These are phyloP conservation scores for Thozetella sp. DNA, from an alignment of 495 filamentous ascomycete species.

Conservation along the genomic window DNA sequence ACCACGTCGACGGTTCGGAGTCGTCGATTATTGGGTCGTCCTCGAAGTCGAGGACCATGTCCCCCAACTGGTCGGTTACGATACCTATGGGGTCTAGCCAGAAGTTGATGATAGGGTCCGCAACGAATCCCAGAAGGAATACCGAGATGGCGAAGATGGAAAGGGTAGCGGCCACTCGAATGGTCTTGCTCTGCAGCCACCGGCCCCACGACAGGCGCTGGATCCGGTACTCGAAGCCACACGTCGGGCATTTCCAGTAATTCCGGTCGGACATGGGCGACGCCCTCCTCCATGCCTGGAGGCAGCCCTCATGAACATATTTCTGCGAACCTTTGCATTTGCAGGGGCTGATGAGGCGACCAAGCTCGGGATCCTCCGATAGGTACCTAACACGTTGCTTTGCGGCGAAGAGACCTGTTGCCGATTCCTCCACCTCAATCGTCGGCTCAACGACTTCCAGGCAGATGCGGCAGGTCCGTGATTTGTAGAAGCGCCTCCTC, in stretches of 20 bases:
- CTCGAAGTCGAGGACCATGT: constrained; percentile 35
- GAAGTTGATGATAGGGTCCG: constrained; percentile 88
- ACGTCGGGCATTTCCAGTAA: constrained; percentile 89
- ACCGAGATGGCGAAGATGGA: constrained; percentile 68
- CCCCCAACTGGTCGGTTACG: constrained; percentile 36
- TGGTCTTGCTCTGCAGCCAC: constrained; percentile 67
- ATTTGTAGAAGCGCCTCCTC: constrained; percentile 55
- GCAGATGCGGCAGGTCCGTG: constrained; percentile 89
- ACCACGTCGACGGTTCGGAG: constrained; percentile 61
- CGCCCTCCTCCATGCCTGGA: constrained; percentile 81
- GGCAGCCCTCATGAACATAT: constrained; percentile 95
- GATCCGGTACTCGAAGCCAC: constrained; percentile 81
- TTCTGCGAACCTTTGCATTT: constrained; percentile 88
- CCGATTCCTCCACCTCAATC: constrained; percentile 62
- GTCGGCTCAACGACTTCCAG: constrained; percentile 83
- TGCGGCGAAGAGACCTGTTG: constrained; percentile 65
- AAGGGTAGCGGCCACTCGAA: constrained; percentile 68
- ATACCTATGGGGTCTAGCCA: constrained; percentile 73
- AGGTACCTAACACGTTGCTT: constrained; percentile 70
- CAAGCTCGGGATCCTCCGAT: constrained; percentile 72
- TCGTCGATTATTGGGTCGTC: constrained; percentile 29
- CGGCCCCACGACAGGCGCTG: constrained; percentile 75
- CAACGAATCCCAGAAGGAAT: constrained; percentile 85
- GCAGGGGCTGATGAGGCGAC: constrained; percentile 88
- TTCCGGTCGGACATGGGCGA: constrained; percentile 69